Evolutionary conservation across 1,284 basidiomycete genomes (phyloP), one percentile per base, ranked within the genome.

Genomic region (Cutaneotrichosporon cyanovorans): DNA sequence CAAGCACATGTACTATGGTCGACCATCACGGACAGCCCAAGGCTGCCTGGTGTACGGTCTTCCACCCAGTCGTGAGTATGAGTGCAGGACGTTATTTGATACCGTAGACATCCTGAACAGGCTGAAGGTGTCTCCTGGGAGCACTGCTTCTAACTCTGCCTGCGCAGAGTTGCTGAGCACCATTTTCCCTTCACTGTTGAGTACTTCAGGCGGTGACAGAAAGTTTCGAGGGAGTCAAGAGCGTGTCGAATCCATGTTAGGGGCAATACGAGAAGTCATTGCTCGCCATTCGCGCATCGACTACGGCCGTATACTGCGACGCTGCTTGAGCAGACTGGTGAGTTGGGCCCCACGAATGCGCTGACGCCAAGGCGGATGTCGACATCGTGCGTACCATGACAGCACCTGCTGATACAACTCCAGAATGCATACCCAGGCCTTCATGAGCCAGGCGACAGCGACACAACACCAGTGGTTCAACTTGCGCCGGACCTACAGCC

Each of bases 1-100:
- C 8, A 43, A 46, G 34, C 28, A 54, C 33, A 64, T 74, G 48
- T 73, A 67, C 38, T 73, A 73, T 36, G 65, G 68, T 16, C 59
- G 63, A 12, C 56, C 66, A 9, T 37, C 46, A 20, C 45, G 41
- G 28, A 42, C 42, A 18, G 3, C 23, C 7, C 42, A 37, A 9
- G 58, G 48, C 8, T 53, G 44, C 19, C 41, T 58, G n/a, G 43
- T 31, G 12, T 56, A 59, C 22, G 71, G 72, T 8, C 46, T 73
- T 0, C 67, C 69, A 2, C 42, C 42, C 0, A 56, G 59, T 19
- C 66, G 71, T 73, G 44, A 39, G 62, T n/a, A 31, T n/a, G 19
- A 20, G 20, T 39, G 22, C 19, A 4, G 4, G 12, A 0, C 14
- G 11, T 28, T 28, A 37, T 25, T 41, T 52, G 11, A 46, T 28